phyloP scores from a whole-genome alignment of 2,329 filamentous ascomycete genomes.

The Aureobasidium sp. region DNA sequence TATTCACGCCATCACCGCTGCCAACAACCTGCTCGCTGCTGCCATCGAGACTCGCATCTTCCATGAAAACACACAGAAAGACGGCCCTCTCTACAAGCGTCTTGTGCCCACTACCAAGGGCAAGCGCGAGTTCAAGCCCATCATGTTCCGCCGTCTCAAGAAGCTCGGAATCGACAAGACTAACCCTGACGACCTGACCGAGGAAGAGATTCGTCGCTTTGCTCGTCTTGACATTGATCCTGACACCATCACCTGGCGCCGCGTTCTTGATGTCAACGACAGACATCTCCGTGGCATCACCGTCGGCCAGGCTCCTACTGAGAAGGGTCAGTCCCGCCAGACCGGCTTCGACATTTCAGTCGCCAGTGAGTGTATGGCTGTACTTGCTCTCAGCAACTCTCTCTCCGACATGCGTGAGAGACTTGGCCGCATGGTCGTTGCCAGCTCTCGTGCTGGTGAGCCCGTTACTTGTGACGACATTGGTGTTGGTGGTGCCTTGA shows the following conservation, averaged over 20 bases:
- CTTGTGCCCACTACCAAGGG: slow-evolving; percentile 87
- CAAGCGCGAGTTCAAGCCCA: slow-evolving; percentile 73
- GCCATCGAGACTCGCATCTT: slow-evolving; percentile 98
- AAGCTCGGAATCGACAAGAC: slow-evolving; percentile 96
- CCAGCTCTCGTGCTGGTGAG: slow-evolving; percentile 75
- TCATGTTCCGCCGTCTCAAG: slow-evolving; percentile 89
- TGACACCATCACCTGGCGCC: slow-evolving; percentile 93
- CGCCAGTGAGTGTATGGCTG: slow-evolving; percentile 96
- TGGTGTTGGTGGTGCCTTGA: slow-evolving; percentile 83
- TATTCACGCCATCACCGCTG: slow-evolving; percentile 93
- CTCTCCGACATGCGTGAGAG: slow-evolving; percentile 86
- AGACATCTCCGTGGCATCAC: slow-evolving; percentile 85
- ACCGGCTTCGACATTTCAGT: slow-evolving; percentile 98
- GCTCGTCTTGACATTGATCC: slow-evolving; percentile 95
- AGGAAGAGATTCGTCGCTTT: slow-evolving; percentile 80
- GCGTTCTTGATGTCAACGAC: slow-evolving; percentile 95
- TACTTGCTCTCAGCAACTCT: slow-evolving; percentile 84
- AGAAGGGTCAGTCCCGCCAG: slow-evolving; percentile 79
- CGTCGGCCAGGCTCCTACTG: slow-evolving; percentile 78
- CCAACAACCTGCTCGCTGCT: slow-evolving; percentile 93
- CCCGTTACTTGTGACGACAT: slow-evolving; percentile 95
- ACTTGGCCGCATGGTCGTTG: slow-evolving; percentile 91
- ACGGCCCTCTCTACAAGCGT: slow-evolving; percentile 77
- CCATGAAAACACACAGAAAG: slow-evolving; percentile 92
- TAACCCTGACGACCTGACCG: slow-evolving; percentile 80